Evolutionary conservation across 768 basidiomycete species (phyloP).

Genomic region (Hygrophorus pudorinus): DNA sequence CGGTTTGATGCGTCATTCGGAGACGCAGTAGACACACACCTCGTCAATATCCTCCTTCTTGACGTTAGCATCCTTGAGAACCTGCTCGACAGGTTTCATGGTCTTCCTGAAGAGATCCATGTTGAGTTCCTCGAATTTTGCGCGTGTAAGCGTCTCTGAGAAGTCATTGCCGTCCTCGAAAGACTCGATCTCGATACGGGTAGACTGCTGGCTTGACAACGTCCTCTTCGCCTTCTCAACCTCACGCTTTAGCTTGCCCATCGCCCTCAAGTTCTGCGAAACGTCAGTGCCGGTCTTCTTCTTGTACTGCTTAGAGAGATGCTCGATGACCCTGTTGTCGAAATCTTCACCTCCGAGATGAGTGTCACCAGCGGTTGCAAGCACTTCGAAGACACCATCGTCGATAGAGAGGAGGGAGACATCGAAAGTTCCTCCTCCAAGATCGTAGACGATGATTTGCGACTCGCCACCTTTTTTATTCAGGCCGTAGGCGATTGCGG

Average conservation of each 20-base stretch:
- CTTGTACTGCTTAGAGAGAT: constrained; percentile 86
- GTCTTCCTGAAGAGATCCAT: constrained; percentile 99
- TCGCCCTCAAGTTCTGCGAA: constrained; percentile 65
- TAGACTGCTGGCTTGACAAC: constrained; percentile 80
- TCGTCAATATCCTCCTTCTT: constrained; percentile 97
- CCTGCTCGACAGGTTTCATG: constrained; percentile 99
- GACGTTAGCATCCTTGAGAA: constrained; percentile 93
- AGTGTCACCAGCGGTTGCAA: constrained; percentile 90
- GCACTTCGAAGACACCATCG: constrained; percentile 85
- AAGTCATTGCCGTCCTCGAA: constrained; percentile 97
- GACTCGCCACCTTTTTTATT: constrained; percentile 94
- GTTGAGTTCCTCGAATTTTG: constrained; percentile 99
- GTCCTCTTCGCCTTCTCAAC: constrained; percentile 96
- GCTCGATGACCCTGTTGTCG: constrained; percentile 87
- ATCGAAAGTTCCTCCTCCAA: constrained; percentile 98
- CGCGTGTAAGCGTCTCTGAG: constrained; percentile 91
- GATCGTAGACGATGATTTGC: constrained; percentile 96
- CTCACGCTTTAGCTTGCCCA: constrained; percentile 88
- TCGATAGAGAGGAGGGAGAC: constrained; percentile 93
- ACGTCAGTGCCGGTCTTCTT: constrained; percentile 86
- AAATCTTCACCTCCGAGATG: constrained; percentile 96
- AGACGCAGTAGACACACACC: constrained; percentile 26
- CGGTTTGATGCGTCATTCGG: background rate
- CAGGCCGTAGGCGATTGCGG: constrained; percentile 96
- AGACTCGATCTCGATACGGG: constrained; percentile 88